These are phyloP conservation scores for Sporothrix humicola DNA, from an alignment of 2,329 filamentous ascomycete genomes.

Conservation along the genomic window DNA sequence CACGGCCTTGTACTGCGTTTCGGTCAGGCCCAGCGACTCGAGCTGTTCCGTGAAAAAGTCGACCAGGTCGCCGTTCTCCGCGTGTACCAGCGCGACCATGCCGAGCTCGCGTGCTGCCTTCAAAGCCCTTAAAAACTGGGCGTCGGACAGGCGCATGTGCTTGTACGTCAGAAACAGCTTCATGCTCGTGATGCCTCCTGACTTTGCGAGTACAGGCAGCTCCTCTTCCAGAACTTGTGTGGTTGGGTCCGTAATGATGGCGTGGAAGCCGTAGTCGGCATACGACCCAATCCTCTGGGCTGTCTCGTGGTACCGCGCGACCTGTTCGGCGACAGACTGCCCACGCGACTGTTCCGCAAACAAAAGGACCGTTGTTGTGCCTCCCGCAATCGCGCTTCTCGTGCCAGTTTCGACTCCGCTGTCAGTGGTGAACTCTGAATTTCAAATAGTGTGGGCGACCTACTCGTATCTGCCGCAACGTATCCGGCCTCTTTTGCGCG, in stretches of 20 bases:
- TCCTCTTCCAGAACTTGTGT: constrained; percentile 43
- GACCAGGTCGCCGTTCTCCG: constrained; percentile 68
- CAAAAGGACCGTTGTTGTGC: constrained; percentile 62
- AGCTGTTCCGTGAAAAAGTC: constrained; percentile 43
- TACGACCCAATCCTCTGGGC: constrained; percentile 61
- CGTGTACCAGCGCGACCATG: constrained; percentile 63
- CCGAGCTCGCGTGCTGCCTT: constrained; percentile 52
- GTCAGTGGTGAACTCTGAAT: too few species aligned
- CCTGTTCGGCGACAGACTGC: constrained; percentile 65
- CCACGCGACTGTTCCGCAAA: constrained; percentile 61
- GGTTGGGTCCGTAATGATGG: constrained; percentile 55
- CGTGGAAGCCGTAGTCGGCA: constrained; percentile 62
- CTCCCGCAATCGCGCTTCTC: constrained; percentile 60
- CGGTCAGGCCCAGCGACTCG: constrained; percentile 41
- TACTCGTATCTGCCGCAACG: constrained; percentile 37
- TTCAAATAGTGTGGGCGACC: too few species aligned
- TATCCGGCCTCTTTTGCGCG: constrained; percentile 41
- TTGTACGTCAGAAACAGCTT: constrained; percentile 61
- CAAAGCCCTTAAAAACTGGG: constrained; percentile 57
- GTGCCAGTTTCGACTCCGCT: constrained; percentile 52
- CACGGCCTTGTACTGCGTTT: constrained; percentile 52
- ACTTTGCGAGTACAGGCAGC: constrained; percentile 38
- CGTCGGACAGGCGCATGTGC: constrained; percentile 54
- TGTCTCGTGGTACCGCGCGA: constrained; percentile 71
- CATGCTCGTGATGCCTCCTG: constrained; percentile 53